Evolutionary conservation across 2,329 filamentous ascomycete genomes (phyloP).

Genomic region (Colletotrichum sp.): DNA sequence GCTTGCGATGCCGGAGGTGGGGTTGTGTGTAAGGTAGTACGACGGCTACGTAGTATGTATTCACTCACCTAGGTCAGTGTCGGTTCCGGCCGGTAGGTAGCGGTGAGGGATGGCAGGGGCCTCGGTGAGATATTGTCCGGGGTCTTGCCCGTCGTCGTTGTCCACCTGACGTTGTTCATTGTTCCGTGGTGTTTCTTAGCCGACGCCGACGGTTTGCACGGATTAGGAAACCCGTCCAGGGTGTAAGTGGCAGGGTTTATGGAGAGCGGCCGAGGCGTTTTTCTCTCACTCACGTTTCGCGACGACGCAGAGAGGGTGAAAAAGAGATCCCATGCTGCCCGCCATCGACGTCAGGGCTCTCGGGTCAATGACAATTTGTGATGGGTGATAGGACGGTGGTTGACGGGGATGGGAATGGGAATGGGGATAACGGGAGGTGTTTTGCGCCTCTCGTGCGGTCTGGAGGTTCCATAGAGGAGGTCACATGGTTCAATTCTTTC

Average conservation of each 20-base stretch:
- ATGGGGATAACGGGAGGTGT: background rate
- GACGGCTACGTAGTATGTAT: background rate
- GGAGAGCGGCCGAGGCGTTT: background rate
- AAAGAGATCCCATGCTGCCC: background rate
- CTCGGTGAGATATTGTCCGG: constrained; percentile 6
- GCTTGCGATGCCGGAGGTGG: background rate
- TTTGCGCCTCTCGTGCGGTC: background rate
- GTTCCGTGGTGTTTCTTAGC: background rate
- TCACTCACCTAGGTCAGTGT: background rate
- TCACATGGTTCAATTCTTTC: background rate
- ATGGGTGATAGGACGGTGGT: background rate
- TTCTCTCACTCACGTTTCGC: background rate
- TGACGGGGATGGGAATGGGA: background rate
- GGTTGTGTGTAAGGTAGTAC: background rate
- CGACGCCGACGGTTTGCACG: background rate
- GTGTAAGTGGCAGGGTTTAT: background rate
- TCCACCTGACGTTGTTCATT: background rate
- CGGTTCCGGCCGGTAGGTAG: background rate
- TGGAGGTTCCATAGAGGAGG: background rate
- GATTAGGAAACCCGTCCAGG: background rate
- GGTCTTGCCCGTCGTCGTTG: background rate
- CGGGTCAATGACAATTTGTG: background rate
- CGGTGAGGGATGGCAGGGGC: background rate
- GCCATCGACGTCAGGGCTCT: background rate
- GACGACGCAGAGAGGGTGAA: background rate